These are phyloP conservation scores for Vaccinium corymbosum DNA, from an alignment of 148 eudicot species.

Conservation along the genomic window DNA sequence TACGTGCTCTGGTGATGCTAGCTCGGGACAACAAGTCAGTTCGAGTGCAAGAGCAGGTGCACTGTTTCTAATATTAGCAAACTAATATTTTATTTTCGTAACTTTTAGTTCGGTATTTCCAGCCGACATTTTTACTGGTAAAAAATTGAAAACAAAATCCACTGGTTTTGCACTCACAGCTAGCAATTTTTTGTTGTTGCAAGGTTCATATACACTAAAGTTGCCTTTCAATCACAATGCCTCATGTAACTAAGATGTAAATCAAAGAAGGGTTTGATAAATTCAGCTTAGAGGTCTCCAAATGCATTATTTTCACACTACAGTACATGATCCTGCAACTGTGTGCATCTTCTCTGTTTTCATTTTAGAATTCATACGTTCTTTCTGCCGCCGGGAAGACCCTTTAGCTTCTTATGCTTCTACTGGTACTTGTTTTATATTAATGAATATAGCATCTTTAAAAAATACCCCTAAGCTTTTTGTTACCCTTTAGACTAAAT, in stretches of 20 bases:
- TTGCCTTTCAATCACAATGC: neutral
- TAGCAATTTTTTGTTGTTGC: neutral
- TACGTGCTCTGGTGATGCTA: slow-evolving; percentile 82
- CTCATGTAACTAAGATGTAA: neutral
- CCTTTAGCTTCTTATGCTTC: neutral
- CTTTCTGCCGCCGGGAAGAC: neutral
- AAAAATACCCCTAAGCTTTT: no score
- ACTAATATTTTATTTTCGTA: neutral
- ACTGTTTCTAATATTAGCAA: neutral
- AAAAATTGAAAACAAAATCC: neutral
- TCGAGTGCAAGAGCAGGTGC: slow-evolving; percentile 96
- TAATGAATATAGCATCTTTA: neutral
- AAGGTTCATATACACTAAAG: neutral
- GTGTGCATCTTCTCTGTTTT: neutral
- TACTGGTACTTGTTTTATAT: neutral
- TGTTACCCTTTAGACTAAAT: no score
- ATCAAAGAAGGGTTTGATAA: neutral
- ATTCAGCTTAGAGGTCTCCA: neutral
- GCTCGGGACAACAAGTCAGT: slow-evolving; percentile 76
- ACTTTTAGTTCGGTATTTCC: neutral
- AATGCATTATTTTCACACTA: neutral
- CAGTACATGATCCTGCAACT: neutral
- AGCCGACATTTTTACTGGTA: neutral
- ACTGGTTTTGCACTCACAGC: neutral
- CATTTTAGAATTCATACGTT: neutral